These are phyloP conservation scores for Hyaloscypha variabilis DNA, from an alignment of 495 filamentous ascomycete genomes.

Conservation along the genomic window DNA sequence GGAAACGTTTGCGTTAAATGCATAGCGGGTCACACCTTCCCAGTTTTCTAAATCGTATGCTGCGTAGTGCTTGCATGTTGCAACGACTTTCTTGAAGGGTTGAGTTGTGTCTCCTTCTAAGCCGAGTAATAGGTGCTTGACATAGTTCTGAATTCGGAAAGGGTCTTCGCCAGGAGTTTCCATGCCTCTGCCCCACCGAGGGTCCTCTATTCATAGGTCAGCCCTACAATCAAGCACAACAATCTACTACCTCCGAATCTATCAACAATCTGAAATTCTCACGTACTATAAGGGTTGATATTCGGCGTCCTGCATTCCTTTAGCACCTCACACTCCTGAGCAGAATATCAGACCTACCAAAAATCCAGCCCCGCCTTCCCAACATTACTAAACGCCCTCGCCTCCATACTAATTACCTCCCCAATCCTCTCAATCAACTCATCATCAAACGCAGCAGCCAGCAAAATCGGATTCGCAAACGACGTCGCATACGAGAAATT, in stretches of 20 bases:
- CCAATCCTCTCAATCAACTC: conserved; percentile 45
- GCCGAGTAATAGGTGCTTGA: conserved; percentile 59
- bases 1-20: conserved; percentile 55
- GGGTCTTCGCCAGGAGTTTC: conserved; percentile 66
- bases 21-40: conserved; percentile 40
- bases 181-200: conserved; percentile 59
- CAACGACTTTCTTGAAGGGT: conserved; percentile 48
- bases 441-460: conserved; percentile 51
- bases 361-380: conserved; percentile 5
- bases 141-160: conserved; percentile 56
- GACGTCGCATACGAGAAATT: conserved; percentile 48
- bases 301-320: conserved; percentile 1
- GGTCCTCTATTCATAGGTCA: too few species aligned
- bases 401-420: conserved; percentile 19
- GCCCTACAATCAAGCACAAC: too few species aligned
- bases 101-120: conserved; percentile 54
- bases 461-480: conserved; percentile 48
- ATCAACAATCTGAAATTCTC: too few species aligned
- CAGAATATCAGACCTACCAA: neutral
- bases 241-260: too few species aligned
- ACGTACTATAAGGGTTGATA: conserved; percentile 17
- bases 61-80: conserved; percentile 65
- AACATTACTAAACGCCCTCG: conserved; percentile 5
- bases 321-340: too few species aligned
- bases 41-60: conserved; percentile 65